Conservation (phyloP, 1,284 basidiomycete species). For the Rhizoctonia solani region DNA sequence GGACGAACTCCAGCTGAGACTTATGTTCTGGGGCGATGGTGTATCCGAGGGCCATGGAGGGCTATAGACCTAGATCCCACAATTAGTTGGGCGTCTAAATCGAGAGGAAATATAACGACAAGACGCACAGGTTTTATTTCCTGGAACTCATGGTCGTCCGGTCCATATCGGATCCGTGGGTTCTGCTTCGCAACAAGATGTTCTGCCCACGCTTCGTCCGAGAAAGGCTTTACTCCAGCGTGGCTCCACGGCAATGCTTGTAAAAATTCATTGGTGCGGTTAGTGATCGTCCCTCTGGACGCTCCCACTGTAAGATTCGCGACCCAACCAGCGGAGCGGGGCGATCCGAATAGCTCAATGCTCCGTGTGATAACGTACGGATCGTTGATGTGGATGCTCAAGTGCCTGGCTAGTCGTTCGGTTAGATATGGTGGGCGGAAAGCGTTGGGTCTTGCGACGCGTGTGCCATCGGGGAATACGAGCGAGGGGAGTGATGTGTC, state of each 20-base stretch:
- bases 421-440: slow-evolving; percentile 7
- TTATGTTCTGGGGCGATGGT: not conserved
- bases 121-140: not conserved
- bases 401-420: not conserved
- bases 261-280: not conserved
- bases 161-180: not conserved
- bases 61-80: not conserved
- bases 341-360: slow-evolving; percentile 18
- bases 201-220: slow-evolving; percentile 18
- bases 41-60: not conserved
- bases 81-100: too few relatives aligned
- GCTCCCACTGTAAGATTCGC: not conserved
- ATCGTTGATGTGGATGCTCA: not conserved
- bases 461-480: not conserved
- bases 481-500: not conserved
- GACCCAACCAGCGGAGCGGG: not conserved
- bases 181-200: slow-evolving; percentile 28
- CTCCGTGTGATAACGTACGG: slow-evolving; percentile 4
- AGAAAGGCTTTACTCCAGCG: not conserved
- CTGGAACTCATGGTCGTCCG: not conserved
- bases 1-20: slow-evolving; percentile 14
- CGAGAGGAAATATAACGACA: too few relatives aligned
- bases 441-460: not conserved
- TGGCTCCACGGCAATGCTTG: not conserved
- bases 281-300: not conserved